Conservation (phyloP, 805 yeast species). For the Henningerozyma blattae region DNA sequence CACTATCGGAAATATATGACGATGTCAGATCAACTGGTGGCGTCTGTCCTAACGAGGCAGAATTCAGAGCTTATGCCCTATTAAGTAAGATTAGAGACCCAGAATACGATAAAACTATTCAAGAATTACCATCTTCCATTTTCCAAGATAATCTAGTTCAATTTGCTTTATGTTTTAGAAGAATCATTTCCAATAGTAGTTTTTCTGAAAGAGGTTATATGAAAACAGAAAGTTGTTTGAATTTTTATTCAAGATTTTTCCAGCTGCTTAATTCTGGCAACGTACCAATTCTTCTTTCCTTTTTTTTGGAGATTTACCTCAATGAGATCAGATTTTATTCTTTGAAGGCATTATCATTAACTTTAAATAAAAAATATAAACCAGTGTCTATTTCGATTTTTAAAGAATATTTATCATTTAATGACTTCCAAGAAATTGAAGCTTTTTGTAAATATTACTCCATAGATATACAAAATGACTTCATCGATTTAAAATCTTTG, state of each 20-base stretch:
- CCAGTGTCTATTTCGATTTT: constrained; percentile 44
- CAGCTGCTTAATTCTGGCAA: constrained; percentile 34
- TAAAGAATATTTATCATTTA: constrained; percentile 50
- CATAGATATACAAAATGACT: constrained; percentile 29
- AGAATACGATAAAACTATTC: constrained; percentile 68
- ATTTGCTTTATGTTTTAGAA: constrained; percentile 59
- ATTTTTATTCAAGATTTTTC: constrained; percentile 56
- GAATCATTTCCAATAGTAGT: constrained; percentile 51
- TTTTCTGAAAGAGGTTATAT: constrained; percentile 41
- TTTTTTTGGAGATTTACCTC: constrained; percentile 67
- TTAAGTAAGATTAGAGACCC: constrained; percentile 73
- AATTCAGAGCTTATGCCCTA: constrained; percentile 79
- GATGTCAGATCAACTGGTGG: constrained; percentile 67
- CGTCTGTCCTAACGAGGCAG: constrained; percentile 79
- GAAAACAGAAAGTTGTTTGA: constrained; percentile 44
- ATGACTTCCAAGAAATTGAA: constrained; percentile 38
- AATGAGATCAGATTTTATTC: constrained; percentile 71
- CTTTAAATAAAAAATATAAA: constrained; percentile 61
- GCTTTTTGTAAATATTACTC: constrained; percentile 56
- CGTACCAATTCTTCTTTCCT: constrained; percentile 58
- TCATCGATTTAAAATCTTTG: constrained; percentile 34
- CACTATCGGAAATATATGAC: constrained; percentile 75
- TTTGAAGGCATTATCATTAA: constrained; percentile 47
- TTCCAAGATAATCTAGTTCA: constrained; percentile 47
- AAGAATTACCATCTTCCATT: constrained; percentile 48